A percentile compares a stretch with the other conserved stretches of the same genome.
These are phyloP conservation scores for Suillus discolor DNA, from an alignment of 768 basidiomycete species.

Conservation along the genomic window DNA sequence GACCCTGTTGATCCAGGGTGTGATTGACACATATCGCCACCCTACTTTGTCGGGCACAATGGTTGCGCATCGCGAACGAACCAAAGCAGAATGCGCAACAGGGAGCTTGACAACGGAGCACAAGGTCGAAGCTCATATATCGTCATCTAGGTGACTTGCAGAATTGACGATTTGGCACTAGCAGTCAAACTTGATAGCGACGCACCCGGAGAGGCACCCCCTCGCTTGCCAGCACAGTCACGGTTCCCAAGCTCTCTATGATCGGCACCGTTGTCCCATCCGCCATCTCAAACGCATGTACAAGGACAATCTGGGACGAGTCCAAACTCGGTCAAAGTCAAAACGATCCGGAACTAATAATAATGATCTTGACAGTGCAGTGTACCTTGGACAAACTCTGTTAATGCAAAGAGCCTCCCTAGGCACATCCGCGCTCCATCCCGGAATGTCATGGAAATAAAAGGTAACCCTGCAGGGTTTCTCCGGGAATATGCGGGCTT, in stretches of 20 bases:
- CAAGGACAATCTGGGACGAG: constrained; percentile 34
- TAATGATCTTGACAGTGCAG: too few relatives aligned
- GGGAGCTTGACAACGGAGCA: background rate
- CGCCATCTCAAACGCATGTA: constrained; percentile 18
- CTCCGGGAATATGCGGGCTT: background rate
- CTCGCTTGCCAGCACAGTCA: constrained; percentile 32
- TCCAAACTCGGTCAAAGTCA: background rate
- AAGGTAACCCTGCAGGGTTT: constrained; percentile 37
- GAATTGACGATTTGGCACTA: background rate
- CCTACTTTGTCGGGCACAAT: too few relatives aligned
- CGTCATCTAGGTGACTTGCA: background rate
- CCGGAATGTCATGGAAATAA: constrained; percentile 40
- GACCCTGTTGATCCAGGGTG: too few relatives aligned
- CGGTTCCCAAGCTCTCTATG: constrained; percentile 27
- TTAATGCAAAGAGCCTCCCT: constrained; percentile 45
- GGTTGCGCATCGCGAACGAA: background rate
- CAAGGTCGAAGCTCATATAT: background rate
- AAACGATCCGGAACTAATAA: background rate
- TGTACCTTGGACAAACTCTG: constrained; percentile 43
- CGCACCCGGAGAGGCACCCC: constrained; percentile 20
- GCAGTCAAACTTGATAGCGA: background rate
- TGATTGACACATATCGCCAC: too few relatives aligned
- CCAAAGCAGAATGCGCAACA: background rate
- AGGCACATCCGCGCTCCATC: constrained; percentile 50
- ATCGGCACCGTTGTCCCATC: constrained; percentile 41